These are phyloP conservation scores for Hamigera avellanea DNA, from an alignment of 495 filamentous ascomycete species.

Conservation along the genomic window DNA sequence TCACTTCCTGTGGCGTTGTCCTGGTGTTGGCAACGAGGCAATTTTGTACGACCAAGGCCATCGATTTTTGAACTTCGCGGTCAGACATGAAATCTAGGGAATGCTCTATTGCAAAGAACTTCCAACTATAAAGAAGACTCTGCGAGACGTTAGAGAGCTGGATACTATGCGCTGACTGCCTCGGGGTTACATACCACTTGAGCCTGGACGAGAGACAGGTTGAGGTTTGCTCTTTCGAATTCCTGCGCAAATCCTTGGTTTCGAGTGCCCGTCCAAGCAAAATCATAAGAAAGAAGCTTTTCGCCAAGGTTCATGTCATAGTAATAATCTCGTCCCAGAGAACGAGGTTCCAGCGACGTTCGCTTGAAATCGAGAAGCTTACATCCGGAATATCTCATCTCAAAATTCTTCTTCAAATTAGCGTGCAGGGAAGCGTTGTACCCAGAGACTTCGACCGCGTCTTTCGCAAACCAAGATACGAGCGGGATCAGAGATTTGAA, in stretches of 20 bases:
- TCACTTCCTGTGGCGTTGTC: conserved; percentile 51
- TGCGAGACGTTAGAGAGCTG: conserved; percentile 26
- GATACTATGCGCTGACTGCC: neutral
- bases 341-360: conserved; percentile 47
- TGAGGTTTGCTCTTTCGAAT: conserved; percentile 75
- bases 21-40: conserved; percentile 62
- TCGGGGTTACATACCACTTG: conserved; percentile 57
- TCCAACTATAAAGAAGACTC: conserved; percentile 80
- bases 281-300: conserved; percentile 62
- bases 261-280: conserved; percentile 58
- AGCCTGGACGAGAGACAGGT: conserved; percentile 81
- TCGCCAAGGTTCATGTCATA: conserved; percentile 68
- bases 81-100: conserved; percentile 54
- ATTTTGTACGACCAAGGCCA: conserved; percentile 54
- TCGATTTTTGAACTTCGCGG: conserved; percentile 51
- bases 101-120: conserved; percentile 74
- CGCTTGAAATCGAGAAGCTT: conserved; percentile 64
- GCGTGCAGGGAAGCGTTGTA: conserved; percentile 82
- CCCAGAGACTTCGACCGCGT: conserved; percentile 57
- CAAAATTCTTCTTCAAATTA: conserved; percentile 77
- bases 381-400: conserved; percentile 58
- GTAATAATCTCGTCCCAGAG: conserved; percentile 63
- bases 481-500: conserved; percentile 57
- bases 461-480: conserved; percentile 62
- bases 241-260: conserved; percentile 66